Conservation (phyloP, 305 asterid species). For the Fraxinus paxiana region DNA sequence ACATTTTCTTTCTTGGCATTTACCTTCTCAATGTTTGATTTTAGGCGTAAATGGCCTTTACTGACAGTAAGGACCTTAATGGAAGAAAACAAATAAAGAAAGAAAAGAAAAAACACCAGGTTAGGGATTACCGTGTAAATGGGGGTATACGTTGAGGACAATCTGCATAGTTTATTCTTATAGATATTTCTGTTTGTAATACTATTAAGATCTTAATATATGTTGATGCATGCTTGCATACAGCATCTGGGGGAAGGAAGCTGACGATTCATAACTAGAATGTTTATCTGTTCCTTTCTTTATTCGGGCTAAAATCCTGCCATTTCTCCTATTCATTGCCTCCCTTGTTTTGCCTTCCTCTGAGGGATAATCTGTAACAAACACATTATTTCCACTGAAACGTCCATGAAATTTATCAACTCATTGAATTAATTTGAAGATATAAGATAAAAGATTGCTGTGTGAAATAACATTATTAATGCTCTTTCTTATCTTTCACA, state of each 20-base stretch:
- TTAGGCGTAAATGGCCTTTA: not conserved
- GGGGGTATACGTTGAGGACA: not conserved
- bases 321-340: not conserved
- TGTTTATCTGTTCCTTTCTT: not conserved
- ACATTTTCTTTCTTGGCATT: not conserved
- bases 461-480: not conserved
- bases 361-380: not conserved
- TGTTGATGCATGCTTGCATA: not conserved
- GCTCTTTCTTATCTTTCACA: slow-evolving; percentile 29
- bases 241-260: slow-evolving; percentile 17
- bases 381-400: not conserved
- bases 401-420: not conserved
- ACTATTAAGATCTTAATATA: not conserved
- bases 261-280: not conserved
- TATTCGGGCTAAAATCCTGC: not conserved
- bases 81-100: not conserved
- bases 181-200: not conserved
- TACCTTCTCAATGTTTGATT: not conserved
- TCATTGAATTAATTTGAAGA: not conserved
- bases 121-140: not conserved
- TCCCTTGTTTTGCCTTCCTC: not conserved
- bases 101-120: not conserved
- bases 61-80: not conserved
- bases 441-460: not conserved
- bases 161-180: not conserved